Evolutionary conservation across 345 rosid species (phyloP), one percentile per base, ranked within the genome.

Genomic region (Tarenaya hassleriana): DNA sequence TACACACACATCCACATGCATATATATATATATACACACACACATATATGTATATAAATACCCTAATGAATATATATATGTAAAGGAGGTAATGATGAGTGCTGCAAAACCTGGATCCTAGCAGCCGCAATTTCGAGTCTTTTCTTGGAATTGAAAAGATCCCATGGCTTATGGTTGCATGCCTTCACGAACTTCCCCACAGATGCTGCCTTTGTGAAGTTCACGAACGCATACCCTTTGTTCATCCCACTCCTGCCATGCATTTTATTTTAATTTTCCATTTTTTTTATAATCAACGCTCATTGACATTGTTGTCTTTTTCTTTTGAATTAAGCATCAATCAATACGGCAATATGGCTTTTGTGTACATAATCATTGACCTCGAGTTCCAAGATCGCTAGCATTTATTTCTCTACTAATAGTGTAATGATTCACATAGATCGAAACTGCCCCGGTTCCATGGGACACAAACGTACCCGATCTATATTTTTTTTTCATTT

Each of bases 181-280:
- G 78, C 64, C 1, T 13, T 19, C n/a, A 64, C 46, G 51, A 88
- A 78, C 68, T 56, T 84, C 59, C 61, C 57, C 11, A 72, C 88
- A 0, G 84, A 84, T 66, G 46, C 55, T 31, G 80, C 72, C 37
- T 62, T 48, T 9, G 95, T 77, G 59, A 88, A 84, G 68, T 88
- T 84, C 7, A 84, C 95, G 44, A 88, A 88, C 1, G 91, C 95
- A 56, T 78, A 88, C 7, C 96, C 96, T 41, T 82, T 77, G 70
- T 88, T 88, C 34, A 67, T 59, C 2, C 58, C 20, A 17, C 51
- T 75, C 19, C 94, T 88, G 77, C 61, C 19, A n/a, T 47, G 10
- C 45, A 16, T 52, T 0, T 12, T 48, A 44, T 13, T 10, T 20
- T 19, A 19, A 24, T 14, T 21, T 55, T 2, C 5, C 2, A 24